These are phyloP conservation scores for Boeremia lycopersici DNA, from an alignment of 2,329 filamentous ascomycete species.

Conservation along the genomic window DNA sequence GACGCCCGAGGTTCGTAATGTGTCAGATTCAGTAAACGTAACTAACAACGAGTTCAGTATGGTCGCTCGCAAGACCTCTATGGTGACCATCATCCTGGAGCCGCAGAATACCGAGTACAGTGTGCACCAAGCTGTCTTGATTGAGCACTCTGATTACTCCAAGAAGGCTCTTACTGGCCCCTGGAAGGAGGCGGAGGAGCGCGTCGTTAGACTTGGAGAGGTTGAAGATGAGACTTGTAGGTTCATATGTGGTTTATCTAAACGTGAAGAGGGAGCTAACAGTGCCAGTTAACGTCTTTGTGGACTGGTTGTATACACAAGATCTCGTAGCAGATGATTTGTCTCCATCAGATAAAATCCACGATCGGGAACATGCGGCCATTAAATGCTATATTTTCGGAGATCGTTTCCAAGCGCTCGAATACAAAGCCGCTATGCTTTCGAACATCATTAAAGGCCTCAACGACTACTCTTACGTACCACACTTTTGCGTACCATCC, in stretches of 20 bases:
- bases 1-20: too few species aligned
- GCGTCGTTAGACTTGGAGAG: neutral
- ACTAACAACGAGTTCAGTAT: neutral
- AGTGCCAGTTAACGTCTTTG: neutral
- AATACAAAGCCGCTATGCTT: neutral
- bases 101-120: neutral
- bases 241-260: neutral
- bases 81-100: neutral
- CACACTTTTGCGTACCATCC: neutral
- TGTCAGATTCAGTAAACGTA: neutral
- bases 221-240: neutral
- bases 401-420: neutral
- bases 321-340: too few species aligned
- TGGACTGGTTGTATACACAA: neutral
- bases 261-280: neutral
- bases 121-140: neutral
- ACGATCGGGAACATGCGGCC: too few species aligned
- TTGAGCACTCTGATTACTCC: neutral
- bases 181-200: neutral
- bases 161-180: neutral
- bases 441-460: neutral
- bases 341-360: too few species aligned
- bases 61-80: neutral
- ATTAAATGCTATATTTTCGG: neutral
- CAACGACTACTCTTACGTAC: neutral